Percentiles rank a stretch among this genome's conserved stretches.
Evolutionary conservation across 2,329 filamentous ascomycete genomes (phyloP).

Genomic region (Aspergillus viridinutans): DNA sequence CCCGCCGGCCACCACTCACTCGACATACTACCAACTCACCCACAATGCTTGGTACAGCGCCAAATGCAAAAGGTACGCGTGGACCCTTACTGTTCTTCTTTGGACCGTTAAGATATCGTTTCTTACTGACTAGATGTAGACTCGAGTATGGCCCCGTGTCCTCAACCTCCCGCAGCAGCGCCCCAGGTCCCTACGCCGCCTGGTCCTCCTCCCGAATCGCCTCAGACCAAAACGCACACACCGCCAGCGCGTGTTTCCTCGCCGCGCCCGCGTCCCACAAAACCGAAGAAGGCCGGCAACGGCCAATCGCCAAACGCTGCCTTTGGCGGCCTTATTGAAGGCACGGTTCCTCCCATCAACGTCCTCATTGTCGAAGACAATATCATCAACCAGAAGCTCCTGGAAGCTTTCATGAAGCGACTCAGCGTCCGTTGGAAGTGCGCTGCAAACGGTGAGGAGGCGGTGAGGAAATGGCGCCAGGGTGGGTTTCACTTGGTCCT

Average conservation of each 20-base stretch:
- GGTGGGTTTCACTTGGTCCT: conserved; percentile 94
- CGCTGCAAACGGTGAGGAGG: conserved; percentile 92
- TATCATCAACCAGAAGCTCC: conserved; percentile 88
- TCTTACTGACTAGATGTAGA: conserved; percentile 20
- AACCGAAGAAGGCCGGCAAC: conserved; percentile 30
- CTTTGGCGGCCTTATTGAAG: conserved; percentile 66
- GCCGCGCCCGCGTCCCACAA: conserved; percentile 40
- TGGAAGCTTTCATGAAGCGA: conserved; percentile 93
- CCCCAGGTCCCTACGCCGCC: conserved; percentile 33
- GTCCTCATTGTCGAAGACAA: conserved; percentile 98
- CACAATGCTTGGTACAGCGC: conserved; percentile 55
- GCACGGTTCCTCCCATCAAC: conserved; percentile 88
- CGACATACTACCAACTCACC: conserved; percentile 80
- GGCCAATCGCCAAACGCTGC: conserved; percentile 28
- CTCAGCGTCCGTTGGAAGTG: conserved; percentile 95
- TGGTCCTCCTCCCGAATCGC: conserved; percentile 32
- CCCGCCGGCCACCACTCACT: conserved; percentile 55
- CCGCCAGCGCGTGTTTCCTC: conserved; percentile 43
- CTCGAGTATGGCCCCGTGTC: conserved; percentile 14
- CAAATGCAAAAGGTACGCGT: conserved; percentile 40
- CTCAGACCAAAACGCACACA: conserved; percentile 32
- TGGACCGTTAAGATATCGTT: not conserved
- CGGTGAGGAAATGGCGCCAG: conserved; percentile 85
- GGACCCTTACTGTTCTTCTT: conserved; percentile 20
- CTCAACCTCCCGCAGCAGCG: conserved; percentile 23